Percentiles rank a stretch among this genome's conserved stretches.
Evolutionary conservation across 805 yeast species (phyloP).

Genomic region (Kodamaea sagamina): DNA sequence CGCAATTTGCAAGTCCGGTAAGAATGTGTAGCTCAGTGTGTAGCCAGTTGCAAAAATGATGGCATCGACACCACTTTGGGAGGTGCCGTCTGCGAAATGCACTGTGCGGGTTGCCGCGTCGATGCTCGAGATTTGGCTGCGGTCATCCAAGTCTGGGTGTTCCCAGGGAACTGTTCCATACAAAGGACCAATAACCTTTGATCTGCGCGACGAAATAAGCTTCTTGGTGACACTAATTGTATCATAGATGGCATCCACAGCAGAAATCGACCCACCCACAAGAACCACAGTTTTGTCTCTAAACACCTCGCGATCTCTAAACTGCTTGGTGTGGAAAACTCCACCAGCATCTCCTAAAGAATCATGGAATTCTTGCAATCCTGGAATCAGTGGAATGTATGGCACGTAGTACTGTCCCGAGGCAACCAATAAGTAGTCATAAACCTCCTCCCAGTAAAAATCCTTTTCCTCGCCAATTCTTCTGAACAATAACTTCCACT

Average conservation of each 20-base stretch:
- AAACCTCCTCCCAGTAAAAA: slow-evolving; percentile 19
- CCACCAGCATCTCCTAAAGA: slow-evolving; percentile 8
- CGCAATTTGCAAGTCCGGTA: slow-evolving; percentile 24
- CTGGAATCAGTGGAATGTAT: slow-evolving; percentile 22
- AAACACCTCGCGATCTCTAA: slow-evolving; percentile 19
- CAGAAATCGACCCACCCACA: slow-evolving; percentile 21
- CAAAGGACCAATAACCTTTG: slow-evolving; percentile 7
- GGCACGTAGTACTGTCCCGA: slow-evolving; percentile 27
- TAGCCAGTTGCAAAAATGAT: slow-evolving; percentile 30
- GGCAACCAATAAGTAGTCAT: slow-evolving; percentile 23
- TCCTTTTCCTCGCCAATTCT: slow-evolving; percentile 18
- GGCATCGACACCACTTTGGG: slow-evolving; percentile 18
- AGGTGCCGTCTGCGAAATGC: slow-evolving; percentile 22
- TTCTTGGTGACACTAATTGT: slow-evolving; percentile 20
- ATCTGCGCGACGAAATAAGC: slow-evolving; percentile 23
- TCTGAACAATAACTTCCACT: slow-evolving; percentile 22
- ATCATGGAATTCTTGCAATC: slow-evolving; percentile 19
- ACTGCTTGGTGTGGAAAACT: slow-evolving; percentile 24
- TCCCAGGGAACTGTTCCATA: slow-evolving; percentile 14
- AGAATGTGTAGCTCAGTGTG: slow-evolving; percentile 24
- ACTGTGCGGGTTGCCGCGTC: slow-evolving; percentile 17
- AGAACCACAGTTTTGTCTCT: slow-evolving; percentile 22
- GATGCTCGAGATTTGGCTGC: slow-evolving; percentile 13
- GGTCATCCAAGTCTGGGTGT: slow-evolving; percentile 14
- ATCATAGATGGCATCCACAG: slow-evolving; percentile 23